Evolutionary conservation across 2,329 filamentous ascomycete genomes (phyloP).

Genomic region (Diaporthe eres): DNA sequence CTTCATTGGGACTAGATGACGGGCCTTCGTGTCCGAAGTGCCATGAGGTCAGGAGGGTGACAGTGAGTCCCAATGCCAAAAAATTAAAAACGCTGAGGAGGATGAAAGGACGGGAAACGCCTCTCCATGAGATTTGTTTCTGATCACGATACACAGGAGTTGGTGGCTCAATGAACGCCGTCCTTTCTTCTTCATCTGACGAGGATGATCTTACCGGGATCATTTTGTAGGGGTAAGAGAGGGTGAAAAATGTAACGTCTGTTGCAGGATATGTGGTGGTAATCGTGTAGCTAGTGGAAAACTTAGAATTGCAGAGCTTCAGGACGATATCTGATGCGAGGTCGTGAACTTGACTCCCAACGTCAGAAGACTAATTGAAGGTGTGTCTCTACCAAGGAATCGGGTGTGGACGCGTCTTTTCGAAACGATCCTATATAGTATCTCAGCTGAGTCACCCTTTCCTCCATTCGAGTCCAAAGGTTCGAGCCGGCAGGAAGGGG

Average conservation of each 20-base stretch:
- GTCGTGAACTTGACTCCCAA: too few relatives aligned
- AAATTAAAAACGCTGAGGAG: not conserved
- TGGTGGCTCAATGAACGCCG: slow-evolving; percentile 5
- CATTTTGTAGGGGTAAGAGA: not conserved
- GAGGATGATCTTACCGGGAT: not conserved
- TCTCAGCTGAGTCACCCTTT: slow-evolving; percentile 13
- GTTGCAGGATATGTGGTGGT: too few relatives aligned
- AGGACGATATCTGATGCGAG: not conserved
- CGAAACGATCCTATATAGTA: not conserved
- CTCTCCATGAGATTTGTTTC: not conserved
- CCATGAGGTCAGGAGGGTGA: not conserved
- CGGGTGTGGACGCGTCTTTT: not conserved
- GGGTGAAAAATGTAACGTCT: not conserved
- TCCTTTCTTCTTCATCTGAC: slow-evolving; percentile 14
- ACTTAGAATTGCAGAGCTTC: not conserved
- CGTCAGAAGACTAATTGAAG: not conserved
- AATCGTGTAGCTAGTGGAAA: too few relatives aligned
- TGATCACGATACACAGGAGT: not conserved
- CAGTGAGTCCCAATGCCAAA: not conserved
- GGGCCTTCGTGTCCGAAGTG: not conserved
- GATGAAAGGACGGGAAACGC: not conserved
- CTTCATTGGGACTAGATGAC: not conserved
- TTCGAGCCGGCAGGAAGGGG: too few relatives aligned
- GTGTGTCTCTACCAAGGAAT: not conserved
- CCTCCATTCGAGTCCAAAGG: not conserved